Evolutionary conservation across 257 asterid genomes (phyloP).

Genomic region (Verbena officinalis): DNA sequence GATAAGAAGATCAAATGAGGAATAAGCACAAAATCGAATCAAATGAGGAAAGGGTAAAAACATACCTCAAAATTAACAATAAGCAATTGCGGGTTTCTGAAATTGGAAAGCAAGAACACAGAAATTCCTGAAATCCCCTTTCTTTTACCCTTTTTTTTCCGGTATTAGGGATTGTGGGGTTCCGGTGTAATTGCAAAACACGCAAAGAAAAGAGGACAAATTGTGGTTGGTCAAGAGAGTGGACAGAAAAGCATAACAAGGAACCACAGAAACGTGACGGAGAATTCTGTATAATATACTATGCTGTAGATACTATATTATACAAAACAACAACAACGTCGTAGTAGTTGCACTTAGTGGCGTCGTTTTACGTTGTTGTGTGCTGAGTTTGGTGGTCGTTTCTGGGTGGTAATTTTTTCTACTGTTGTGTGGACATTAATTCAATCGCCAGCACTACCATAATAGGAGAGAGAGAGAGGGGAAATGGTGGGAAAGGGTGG

Average conservation of each 20-base stretch:
- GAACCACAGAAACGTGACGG: constrained; percentile 38
- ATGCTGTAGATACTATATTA: not conserved
- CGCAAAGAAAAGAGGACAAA: constrained; percentile 29
- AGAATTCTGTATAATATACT: constrained; percentile 30
- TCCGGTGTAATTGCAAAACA: constrained; percentile 14
- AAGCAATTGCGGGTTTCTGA: not conserved
- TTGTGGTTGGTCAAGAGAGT: constrained; percentile 35
- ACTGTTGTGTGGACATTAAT: constrained; percentile 25
- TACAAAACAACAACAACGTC: not conserved
- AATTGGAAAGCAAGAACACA: constrained; percentile 18
- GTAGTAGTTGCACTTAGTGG: constrained; percentile 8
- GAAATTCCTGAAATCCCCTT: constrained; percentile 27
- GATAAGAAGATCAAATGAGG: constrained; percentile 4
- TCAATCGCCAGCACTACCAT: constrained; percentile 26
- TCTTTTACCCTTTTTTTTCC: not conserved
- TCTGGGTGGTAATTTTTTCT: constrained; percentile 15
- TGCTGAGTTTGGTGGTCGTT: constrained; percentile 9
- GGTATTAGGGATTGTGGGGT: not conserved
- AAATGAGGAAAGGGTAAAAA: constrained; percentile 1
- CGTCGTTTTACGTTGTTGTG: constrained; percentile 24
- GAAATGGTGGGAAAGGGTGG: constrained; percentile 36
- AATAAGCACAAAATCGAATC: not conserved
- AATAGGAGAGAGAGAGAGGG: not conserved
- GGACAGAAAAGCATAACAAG: constrained; percentile 31
- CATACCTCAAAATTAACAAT: constrained; percentile 31